Conservation (phyloP, 345 rosid species). For the Citrus unshiu region DNA sequence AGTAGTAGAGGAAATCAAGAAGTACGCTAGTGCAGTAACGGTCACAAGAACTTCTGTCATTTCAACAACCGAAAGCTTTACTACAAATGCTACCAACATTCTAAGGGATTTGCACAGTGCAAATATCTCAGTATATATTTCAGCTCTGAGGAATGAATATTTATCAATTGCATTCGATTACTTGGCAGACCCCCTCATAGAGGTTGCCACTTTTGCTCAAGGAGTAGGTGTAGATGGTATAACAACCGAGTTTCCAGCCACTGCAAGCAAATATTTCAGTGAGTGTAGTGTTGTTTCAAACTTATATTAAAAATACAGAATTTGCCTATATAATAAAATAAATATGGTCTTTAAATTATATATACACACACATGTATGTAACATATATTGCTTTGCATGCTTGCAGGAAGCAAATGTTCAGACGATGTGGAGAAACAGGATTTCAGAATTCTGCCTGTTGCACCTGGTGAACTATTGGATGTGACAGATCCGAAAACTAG, state of each 20-base stretch:
- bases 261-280: constrained; percentile 70
- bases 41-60: constrained; percentile 43
- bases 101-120: constrained; percentile 53
- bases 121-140: constrained; percentile 64
- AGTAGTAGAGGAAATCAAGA: constrained; percentile 57
- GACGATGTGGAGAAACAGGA: constrained; percentile 27
- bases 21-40: constrained; percentile 59
- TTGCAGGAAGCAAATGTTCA: constrained; percentile 64
- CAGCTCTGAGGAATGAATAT: constrained; percentile 60
- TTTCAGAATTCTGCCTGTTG: constrained; percentile 45
- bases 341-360: not conserved
- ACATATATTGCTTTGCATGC: not conserved
- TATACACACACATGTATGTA: not conserved
- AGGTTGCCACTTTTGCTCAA: constrained; percentile 57
- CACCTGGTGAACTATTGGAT: constrained; percentile 41
- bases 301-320: not conserved
- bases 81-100: constrained; percentile 38
- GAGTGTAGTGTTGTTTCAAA: constrained; percentile 19
- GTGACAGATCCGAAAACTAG: constrained; percentile 19
- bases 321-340: not conserved
- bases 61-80: constrained; percentile 22
- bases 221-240: constrained; percentile 60
- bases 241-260: constrained; percentile 74
- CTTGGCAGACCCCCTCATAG: constrained; percentile 62
- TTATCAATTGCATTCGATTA: constrained; percentile 60